A percentile compares a stretch with the other conserved stretches of the same genome.
phyloP scores from a whole-genome alignment of 2,329 filamentous ascomycete genomes.

The Fusarium sp. region DNA sequence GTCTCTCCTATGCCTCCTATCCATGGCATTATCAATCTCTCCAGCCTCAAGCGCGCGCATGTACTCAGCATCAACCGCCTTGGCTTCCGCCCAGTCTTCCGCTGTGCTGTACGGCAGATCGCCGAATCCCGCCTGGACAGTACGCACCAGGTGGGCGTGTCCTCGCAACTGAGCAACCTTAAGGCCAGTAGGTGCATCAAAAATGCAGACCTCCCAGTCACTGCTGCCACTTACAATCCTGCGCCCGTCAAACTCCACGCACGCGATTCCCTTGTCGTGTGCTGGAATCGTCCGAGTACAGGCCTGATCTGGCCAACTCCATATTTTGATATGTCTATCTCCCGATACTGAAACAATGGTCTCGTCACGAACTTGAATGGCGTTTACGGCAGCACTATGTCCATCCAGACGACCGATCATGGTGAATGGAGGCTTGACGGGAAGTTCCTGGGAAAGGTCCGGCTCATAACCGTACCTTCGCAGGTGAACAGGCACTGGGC shows the following conservation, averaged over 20 bases:
- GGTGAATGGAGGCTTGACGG: constrained; percentile 72
- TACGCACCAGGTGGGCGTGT: constrained; percentile 87
- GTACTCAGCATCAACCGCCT: constrained; percentile 77
- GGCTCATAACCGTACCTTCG: constrained; percentile 66
- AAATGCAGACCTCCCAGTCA: constrained; percentile 95
- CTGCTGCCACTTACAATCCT: constrained; percentile 96
- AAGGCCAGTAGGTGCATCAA: constrained; percentile 84
- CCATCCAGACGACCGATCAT: constrained; percentile 84
- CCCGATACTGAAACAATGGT: constrained; percentile 96
- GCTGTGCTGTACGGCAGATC: constrained; percentile 84
- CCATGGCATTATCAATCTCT: constrained; percentile 52
- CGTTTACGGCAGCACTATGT: constrained; percentile 92
- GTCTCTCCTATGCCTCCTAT: constrained; percentile 48
- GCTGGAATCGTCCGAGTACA: constrained; percentile 84
- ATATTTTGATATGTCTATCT: constrained; percentile 92
- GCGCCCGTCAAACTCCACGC: constrained; percentile 94
- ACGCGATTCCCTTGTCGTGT: constrained; percentile 95
- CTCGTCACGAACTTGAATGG: constrained; percentile 86
- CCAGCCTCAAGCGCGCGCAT: constrained; percentile 68
- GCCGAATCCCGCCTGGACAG: constrained; percentile 93
- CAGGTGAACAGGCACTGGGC: constrained; percentile 63
- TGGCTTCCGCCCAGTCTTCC: constrained; percentile 78
- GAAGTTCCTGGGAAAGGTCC: constrained; percentile 57
- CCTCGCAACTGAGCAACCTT: constrained; percentile 89
- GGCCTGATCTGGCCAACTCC: constrained; percentile 85